Evolutionary conservation across 495 filamentous ascomycete species (phyloP), one percentile per base, ranked within the genome.

Genomic region (Penicillium ucsense): DNA sequence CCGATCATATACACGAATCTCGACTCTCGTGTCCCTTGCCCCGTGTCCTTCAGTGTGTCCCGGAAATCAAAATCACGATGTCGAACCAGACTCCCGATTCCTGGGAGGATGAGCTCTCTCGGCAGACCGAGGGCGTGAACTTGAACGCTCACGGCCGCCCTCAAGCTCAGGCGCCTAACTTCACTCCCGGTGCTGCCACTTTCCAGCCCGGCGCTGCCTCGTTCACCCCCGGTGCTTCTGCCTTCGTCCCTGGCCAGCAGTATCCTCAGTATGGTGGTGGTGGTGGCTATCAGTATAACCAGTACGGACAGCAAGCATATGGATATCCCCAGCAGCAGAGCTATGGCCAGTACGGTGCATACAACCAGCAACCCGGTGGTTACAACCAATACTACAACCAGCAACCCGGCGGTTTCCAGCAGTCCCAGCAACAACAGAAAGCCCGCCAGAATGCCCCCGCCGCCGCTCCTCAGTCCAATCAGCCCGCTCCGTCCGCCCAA

Each of bases 61-160:
- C 43, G 52, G 46, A 56, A 20, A 54, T 43, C 38, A 47, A 35
- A 51, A 36, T 49, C 65, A 81, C 60, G 53, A 95, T 96, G 90
- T 84, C 90, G 43, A 77, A 76, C 57, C 78, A 86, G 50, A 72
- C 74, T 35, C 83, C 88, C 40, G 88, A 94, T 50, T 91, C 86
- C 12, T 98, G 92, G 92, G 92, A 98, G 72, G 88, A 98, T 55
- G 92, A 94, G 50, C 83, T 89, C 61, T 81, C 88, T 35, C 84
- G 81, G 41, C 87, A 94, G 72, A 86, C 95, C 45, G 86, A 92
- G 49, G 81, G 85, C 53, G 80, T 95, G 53, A 80, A 87, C 47
- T 77, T 84, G 62, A 89, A 91, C 66, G 76, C 82, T 52, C 83
- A 86, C 57, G 75, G 87, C 64, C 88, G 88, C 54, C 63, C 89